Percentiles rank a stretch among this genome's conserved stretches.
Conservation (phyloP, 495 filamentous ascomycete genomes). For the Parathielavia hyrcaniae region DNA sequence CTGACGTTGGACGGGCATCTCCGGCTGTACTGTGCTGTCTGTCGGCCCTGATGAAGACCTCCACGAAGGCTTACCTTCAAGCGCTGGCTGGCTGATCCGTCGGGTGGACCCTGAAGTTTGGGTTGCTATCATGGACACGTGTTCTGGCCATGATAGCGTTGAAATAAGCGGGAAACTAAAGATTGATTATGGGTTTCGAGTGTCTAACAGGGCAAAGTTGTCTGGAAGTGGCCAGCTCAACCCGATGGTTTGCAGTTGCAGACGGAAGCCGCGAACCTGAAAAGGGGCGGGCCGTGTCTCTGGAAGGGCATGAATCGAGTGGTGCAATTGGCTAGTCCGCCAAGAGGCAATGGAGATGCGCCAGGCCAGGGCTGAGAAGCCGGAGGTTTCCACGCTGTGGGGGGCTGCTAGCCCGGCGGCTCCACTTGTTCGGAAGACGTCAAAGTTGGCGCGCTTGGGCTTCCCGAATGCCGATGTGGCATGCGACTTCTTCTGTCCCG, state of each 20-base stretch:
- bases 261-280: not conserved
- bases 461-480: constrained; percentile 4
- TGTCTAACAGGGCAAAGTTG: not conserved
- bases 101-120: too few species aligned
- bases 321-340: not conserved
- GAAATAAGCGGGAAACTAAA: too few species aligned
- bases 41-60: too few species aligned
- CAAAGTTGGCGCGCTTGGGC: not conserved
- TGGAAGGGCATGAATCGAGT: not conserved
- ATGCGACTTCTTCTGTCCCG: not conserved
- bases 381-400: not conserved
- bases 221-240: not conserved
- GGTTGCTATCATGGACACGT: too few species aligned
- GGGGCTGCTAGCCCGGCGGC: not conserved
- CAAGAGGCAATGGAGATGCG: not conserved
- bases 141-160: too few species aligned
- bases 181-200: too few species aligned
- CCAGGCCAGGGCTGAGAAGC: constrained; percentile 2
- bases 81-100: too few species aligned
- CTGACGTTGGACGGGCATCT: too few species aligned
- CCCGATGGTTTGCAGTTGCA: not conserved
- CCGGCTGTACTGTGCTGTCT: too few species aligned
- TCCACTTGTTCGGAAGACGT: not conserved
- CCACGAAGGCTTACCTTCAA: too few species aligned
- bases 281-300: not conserved